A percentile compares a stretch with the other conserved stretches of the same genome.
phyloP scores from a whole-genome alignment of 1,284 basidiomycete genomes.

The Heliocybe sulcata region DNA sequence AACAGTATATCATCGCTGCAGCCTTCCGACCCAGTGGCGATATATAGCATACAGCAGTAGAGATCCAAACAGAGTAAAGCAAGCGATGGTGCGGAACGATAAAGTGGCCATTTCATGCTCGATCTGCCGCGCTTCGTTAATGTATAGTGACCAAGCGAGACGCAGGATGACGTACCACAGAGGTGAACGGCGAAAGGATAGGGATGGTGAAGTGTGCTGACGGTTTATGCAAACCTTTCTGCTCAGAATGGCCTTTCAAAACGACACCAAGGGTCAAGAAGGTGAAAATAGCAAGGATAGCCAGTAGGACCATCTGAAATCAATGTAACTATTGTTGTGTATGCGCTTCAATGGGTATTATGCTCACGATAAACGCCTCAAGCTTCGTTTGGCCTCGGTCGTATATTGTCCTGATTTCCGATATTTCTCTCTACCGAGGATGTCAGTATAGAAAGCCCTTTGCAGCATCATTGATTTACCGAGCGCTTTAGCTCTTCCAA shows the following conservation, averaged over 20 bases:
- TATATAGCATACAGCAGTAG: background rate
- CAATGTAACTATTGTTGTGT: background rate
- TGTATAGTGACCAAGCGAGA: background rate
- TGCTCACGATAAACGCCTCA: background rate
- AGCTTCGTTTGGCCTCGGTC: slow-evolving; percentile 1
- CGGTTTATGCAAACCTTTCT: background rate
- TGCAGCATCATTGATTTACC: background rate
- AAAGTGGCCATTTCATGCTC: slow-evolving; percentile 15
- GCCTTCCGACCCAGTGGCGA: background rate
- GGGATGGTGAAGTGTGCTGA: slow-evolving; percentile 18
- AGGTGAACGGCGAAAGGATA: slow-evolving; percentile 17
- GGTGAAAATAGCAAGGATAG: background rate
- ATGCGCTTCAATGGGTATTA: background rate
- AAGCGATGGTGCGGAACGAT: background rate
- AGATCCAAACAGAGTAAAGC: background rate
- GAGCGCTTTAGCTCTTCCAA: background rate
- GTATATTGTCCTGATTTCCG: background rate
- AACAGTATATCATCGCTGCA: background rate
- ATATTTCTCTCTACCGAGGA: background rate
- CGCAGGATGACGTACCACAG: slow-evolving; percentile 11
- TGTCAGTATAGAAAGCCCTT: background rate
- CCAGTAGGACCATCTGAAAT: background rate
- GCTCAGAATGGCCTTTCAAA: background rate
- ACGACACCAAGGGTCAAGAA: background rate
- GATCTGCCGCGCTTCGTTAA: slow-evolving; percentile 6